Evolutionary conservation across 495 filamentous ascomycete genomes (phyloP).

Genomic region (Lindgomyces ingoldianus): DNA sequence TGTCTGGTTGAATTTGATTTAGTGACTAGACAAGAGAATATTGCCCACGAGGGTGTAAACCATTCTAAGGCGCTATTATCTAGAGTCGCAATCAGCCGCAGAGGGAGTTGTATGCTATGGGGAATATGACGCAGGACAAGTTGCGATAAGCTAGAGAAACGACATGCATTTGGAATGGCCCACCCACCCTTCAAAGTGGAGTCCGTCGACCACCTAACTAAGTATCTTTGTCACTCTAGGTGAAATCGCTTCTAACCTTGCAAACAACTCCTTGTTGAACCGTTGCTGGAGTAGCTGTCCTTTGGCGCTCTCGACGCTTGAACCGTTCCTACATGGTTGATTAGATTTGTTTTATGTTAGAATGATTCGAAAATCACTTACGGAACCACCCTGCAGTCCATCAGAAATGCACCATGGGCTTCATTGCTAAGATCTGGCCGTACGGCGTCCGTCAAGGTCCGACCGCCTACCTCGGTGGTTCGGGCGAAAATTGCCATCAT

Average conservation of each 20-base stretch:
- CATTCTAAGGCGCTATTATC: conserved; percentile 44
- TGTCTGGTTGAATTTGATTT: conserved; percentile 38
- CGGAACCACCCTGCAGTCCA: conserved; percentile 26
- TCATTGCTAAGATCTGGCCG: conserved; percentile 37
- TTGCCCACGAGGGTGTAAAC: conserved; percentile 40
- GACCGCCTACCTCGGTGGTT: conserved; percentile 46
- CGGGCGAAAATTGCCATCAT: conserved; percentile 30
- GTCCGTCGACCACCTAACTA: too few species aligned
- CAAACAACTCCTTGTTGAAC: conserved; percentile 8
- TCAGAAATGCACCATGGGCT: conserved; percentile 41
- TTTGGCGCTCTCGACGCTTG: background rate
- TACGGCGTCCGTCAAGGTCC: conserved; percentile 46
- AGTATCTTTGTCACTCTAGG: conserved; percentile 14
- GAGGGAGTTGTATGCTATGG: too few species aligned
- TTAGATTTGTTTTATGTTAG: background rate
- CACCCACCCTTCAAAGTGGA: too few species aligned
- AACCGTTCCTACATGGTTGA: background rate
- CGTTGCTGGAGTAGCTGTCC: background rate
- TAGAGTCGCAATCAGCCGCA: too few species aligned
- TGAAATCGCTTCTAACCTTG: conserved; percentile 8
- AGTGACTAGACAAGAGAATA: conserved; percentile 37
- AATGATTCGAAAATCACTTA: background rate
- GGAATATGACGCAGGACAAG: too few species aligned
- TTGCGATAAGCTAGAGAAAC: too few species aligned
- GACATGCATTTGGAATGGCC: too few species aligned